A percentile compares a stretch with the other conserved stretches of the same genome.
These are phyloP conservation scores for Acanthamoeba rhysodes DNA, from an alignment of 208 protist species.

Conservation along the genomic window DNA sequence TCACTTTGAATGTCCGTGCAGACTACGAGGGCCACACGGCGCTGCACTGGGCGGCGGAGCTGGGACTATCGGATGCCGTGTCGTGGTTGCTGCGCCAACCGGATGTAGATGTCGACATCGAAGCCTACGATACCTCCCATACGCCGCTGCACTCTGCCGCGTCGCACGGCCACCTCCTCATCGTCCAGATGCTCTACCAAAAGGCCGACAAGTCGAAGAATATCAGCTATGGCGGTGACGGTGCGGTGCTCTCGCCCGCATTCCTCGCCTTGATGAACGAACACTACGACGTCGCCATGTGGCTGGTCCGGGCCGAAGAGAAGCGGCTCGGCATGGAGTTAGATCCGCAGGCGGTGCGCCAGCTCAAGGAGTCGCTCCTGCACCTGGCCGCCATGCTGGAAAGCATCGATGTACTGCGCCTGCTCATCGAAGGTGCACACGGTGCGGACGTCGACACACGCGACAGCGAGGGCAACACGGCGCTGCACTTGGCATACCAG, in stretches of 20 bases:
- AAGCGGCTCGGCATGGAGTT: background rate
- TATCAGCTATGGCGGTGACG: background rate
- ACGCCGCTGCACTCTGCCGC: background rate
- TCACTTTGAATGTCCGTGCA: background rate
- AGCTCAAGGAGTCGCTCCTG: background rate
- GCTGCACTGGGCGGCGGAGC: constrained; percentile 17
- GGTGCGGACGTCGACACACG: background rate
- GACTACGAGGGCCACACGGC: constrained; percentile 32
- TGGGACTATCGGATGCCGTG: background rate
- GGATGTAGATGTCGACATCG: background rate
- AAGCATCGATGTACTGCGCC: background rate
- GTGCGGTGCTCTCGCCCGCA: background rate
- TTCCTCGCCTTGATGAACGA: constrained; percentile 37
- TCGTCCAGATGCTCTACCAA: background rate
- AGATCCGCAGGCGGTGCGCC: background rate
- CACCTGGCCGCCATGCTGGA: constrained; percentile 20
- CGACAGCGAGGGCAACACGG: background rate
- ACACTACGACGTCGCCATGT: constrained; percentile 15
- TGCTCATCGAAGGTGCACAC: background rate
- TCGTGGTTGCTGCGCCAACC: background rate
- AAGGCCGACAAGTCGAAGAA: background rate
- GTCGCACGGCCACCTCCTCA: background rate
- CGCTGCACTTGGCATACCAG: constrained; percentile 18
- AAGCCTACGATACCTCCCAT: background rate
- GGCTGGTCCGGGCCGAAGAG: background rate